Conservation (phyloP, 306 rosid genomes). For the Albizia julibrissin region DNA sequence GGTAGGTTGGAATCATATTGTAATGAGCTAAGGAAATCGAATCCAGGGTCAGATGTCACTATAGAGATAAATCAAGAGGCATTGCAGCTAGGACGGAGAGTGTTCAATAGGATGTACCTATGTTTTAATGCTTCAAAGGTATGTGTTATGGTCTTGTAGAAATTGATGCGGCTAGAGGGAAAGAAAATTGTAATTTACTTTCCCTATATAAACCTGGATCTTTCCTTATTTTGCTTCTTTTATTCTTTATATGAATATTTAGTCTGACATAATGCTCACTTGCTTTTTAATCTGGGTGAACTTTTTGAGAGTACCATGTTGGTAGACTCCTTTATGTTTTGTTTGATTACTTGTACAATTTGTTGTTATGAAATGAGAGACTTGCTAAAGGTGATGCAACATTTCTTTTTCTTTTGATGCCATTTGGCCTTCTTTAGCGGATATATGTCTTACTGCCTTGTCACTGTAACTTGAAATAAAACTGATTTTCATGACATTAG, state of each 20-base stretch:
- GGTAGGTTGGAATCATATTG: too few species aligned
- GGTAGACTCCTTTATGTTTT: conserved; percentile 29
- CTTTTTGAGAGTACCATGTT: conserved; percentile 45
- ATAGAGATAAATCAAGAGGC: too few species aligned
- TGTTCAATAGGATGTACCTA: too few species aligned
- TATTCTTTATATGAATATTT: not conserved
- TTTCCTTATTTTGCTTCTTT: conserved; percentile 28
- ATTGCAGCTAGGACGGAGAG: too few species aligned
- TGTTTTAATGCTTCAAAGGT: too few species aligned
- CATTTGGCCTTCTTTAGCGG: conserved; percentile 35
- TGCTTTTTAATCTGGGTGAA: conserved; percentile 34
- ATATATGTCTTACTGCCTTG: conserved; percentile 40
- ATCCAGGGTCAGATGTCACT: too few species aligned
- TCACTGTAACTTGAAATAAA: conserved; percentile 34
- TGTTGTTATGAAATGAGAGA: conserved; percentile 46
- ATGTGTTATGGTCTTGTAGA: too few species aligned
- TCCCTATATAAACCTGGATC: conserved; percentile 36
- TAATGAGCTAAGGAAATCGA: too few species aligned
- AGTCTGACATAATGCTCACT: too few species aligned
- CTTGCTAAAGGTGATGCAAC: conserved; percentile 37
- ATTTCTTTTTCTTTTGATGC: conserved; percentile 45
- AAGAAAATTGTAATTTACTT: conserved; percentile 19
- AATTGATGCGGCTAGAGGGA: conserved; percentile 37
- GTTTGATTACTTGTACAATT: conserved; percentile 21
- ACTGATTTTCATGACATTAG: conserved; percentile 38